Percentiles rank a stretch among this genome's conserved stretches.
Evolutionary conservation across 73 alveolate species (phyloP).

Genomic region (Tetrahymena borealis): DNA sequence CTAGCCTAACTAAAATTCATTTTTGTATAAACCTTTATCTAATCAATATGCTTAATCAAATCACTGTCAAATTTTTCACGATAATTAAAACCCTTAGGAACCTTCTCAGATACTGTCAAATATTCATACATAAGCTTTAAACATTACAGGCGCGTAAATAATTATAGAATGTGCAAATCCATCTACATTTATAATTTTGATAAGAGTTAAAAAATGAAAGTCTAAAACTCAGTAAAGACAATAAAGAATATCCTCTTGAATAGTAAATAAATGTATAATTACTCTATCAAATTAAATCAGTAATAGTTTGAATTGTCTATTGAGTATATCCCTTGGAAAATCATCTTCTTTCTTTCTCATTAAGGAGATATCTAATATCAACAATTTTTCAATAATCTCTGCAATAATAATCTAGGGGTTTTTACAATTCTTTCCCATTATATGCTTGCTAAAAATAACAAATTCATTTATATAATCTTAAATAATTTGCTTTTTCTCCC

Average conservation of each 20-base stretch:
- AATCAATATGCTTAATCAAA: neutral
- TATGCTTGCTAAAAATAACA: neutral
- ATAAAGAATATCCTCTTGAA: neutral
- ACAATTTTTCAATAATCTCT: neutral
- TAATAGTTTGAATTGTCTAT: neutral
- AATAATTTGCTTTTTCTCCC: neutral
- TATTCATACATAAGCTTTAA: neutral
- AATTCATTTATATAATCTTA: neutral
- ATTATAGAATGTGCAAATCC: neutral
- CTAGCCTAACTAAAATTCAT: neutral
- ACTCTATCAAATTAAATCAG: neutral
- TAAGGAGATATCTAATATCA: neutral
- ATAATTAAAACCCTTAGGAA: neutral
- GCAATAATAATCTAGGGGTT: neutral
- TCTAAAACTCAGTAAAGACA: neutral
- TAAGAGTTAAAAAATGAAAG: no score
- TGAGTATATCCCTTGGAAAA: neutral
- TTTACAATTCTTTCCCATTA: neutral
- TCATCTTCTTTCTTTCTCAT: neutral
- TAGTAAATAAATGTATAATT: neutral
- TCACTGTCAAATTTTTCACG: neutral
- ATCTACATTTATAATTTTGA: neutral
- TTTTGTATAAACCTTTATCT: neutral
- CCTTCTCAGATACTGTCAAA: neutral
- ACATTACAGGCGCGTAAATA: constrained; percentile 1